Conservation (phyloP, 805 yeast species). For the Metschnikowia cubensis region DNA sequence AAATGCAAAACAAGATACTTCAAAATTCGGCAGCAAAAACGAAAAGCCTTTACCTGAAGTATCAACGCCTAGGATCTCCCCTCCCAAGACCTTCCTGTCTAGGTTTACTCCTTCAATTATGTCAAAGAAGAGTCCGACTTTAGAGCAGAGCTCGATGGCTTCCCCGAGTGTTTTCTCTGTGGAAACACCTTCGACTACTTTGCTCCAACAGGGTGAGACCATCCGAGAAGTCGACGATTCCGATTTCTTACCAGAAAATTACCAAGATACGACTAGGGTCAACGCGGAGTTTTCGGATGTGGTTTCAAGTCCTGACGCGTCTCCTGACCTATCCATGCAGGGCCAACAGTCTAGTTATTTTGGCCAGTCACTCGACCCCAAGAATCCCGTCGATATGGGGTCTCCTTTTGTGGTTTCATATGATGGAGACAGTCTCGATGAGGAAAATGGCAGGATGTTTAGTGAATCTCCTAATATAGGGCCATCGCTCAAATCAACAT, state of each 20-base stretch:
- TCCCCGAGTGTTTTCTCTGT: conserved; percentile 7
- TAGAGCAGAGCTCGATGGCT: neutral
- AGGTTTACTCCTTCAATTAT: neutral
- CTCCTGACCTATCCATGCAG: neutral
- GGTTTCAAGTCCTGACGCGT: neutral
- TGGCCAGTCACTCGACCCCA: conserved; percentile 12
- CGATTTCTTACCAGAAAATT: conserved; percentile 15
- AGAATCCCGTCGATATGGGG: conserved; percentile 18
- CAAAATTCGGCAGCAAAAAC: neutral
- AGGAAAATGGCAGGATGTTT: neutral
- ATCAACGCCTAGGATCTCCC: neutral
- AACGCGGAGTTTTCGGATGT: neutral
- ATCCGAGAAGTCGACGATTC: conserved; percentile 20
- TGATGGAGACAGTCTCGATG: conserved; percentile 4
- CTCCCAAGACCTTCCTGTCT: neutral
- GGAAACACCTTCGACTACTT: conserved; percentile 8
- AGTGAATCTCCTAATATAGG: neutral
- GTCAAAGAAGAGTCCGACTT: neutral
- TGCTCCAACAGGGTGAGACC: conserved; percentile 11
- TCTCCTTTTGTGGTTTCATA: conserved; percentile 32
- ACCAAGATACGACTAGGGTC: conserved; percentile 7
- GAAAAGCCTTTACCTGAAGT: neutral
- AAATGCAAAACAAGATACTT: neutral
- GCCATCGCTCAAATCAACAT: neutral
- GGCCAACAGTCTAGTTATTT: conserved; percentile 2